Percentiles rank a stretch among this genome's conserved stretches.
These are phyloP conservation scores for Rhodotorula sp. DNA, from an alignment of 1,284 basidiomycete species.

Conservation along the genomic window DNA sequence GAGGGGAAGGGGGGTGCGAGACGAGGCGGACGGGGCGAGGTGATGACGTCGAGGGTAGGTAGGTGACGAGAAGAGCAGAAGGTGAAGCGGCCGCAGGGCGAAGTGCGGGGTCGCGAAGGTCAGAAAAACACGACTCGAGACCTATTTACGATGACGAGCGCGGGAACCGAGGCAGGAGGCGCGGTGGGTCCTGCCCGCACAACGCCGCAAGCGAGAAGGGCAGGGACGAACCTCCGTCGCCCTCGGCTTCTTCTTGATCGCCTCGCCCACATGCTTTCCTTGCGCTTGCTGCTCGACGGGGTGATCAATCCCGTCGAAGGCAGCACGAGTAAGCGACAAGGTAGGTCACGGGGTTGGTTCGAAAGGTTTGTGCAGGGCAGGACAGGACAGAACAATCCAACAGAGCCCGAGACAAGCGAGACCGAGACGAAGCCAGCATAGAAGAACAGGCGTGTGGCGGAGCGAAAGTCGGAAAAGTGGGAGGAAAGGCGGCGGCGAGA, in stretches of 20 bases:
- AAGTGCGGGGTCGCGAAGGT: not conserved
- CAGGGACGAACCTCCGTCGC: slow-evolving; percentile 43
- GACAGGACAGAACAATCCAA: slow-evolving; percentile 1
- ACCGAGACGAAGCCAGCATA: slow-evolving; percentile 8
- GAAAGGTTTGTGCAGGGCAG: not conserved
- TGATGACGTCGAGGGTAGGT: slow-evolving; percentile 1
- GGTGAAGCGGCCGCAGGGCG: slow-evolving; percentile 3
- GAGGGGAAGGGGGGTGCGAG: slow-evolving; percentile 31
- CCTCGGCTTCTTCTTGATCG: slow-evolving; percentile 45
- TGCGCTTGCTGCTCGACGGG: slow-evolving; percentile 31
- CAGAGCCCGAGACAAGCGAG: not conserved
- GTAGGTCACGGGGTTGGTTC: slow-evolving; percentile 1
- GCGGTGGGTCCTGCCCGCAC: not conserved
- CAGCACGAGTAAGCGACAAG: slow-evolving; percentile 10
- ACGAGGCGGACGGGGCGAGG: slow-evolving; percentile 15
- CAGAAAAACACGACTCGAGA: no score
- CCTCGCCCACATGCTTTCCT: slow-evolving; percentile 43
- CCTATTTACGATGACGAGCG: no score
- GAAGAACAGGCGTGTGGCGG: not conserved
- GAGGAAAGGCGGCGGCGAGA: slow-evolving; percentile 44
- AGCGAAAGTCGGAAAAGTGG: not conserved
- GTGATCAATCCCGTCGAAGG: slow-evolving; percentile 24
- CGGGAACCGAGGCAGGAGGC: not conserved
- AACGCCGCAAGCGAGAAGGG: not conserved
- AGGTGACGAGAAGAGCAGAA: not conserved